Evolutionary conservation across 805 yeast genomes (phyloP).

Genomic region (Candida cerambycidarum): DNA sequence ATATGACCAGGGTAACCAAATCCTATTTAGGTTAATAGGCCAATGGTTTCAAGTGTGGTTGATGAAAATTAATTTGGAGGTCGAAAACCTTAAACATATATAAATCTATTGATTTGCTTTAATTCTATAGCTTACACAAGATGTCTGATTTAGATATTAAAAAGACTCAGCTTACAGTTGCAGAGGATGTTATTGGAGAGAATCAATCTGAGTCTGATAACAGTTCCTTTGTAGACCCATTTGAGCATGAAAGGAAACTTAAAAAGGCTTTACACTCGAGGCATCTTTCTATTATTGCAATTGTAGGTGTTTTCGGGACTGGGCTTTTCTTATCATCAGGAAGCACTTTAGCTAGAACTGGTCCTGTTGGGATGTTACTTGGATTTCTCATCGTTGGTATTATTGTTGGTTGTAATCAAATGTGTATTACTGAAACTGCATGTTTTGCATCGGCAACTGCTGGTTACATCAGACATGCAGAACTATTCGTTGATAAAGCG

Average conservation of each 20-base stretch:
- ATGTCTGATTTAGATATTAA: conserved; percentile 1
- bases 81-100: background rate
- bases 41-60: background rate
- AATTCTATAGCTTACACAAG: background rate
- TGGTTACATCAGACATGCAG: conserved; percentile 36
- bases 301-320: conserved; percentile 38
- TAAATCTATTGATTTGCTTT: background rate
- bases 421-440: conserved; percentile 39
- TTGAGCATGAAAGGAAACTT: conserved; percentile 17
- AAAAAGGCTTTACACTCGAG: conserved; percentile 18
- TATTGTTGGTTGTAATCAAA: conserved; percentile 37
- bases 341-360: conserved; percentile 45
- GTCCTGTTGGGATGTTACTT: conserved; percentile 46
- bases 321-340: conserved; percentile 61
- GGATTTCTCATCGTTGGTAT: conserved; percentile 49
- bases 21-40: background rate
- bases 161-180: background rate
- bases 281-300: conserved; percentile 21
- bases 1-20: background rate
- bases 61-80: background rate
- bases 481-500: conserved; percentile 43
- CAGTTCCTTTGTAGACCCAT: conserved; percentile 11
- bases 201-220: background rate
- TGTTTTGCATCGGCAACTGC: conserved; percentile 38
- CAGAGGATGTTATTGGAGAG: background rate